Conservation (phyloP, 1,139 yeast species). For the Debaryomycetaceae sp. region DNA sequence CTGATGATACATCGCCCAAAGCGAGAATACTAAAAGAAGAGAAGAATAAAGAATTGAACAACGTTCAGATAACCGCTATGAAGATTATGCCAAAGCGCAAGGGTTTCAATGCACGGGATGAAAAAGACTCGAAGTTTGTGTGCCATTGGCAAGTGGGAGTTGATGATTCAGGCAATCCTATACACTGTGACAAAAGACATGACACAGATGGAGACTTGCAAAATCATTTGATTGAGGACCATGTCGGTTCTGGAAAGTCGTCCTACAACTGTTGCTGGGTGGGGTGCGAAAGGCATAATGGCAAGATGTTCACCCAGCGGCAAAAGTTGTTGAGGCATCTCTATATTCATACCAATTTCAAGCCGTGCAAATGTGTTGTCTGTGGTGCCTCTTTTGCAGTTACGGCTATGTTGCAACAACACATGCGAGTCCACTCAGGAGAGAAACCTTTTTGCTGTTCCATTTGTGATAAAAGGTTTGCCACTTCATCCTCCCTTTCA, state of each 20-base stretch:
- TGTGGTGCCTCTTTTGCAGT: slow-evolving; percentile 74
- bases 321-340: slow-evolving; percentile 85
- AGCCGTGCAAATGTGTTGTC: slow-evolving; percentile 65
- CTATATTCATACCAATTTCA: slow-evolving; percentile 81
- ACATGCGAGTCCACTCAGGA: slow-evolving; percentile 84
- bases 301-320: slow-evolving; percentile 67
- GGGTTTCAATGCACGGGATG: slow-evolving; percentile 5
- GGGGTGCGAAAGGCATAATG: slow-evolving; percentile 64
- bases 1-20: slow-evolving; percentile 12
- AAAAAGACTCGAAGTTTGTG: slow-evolving; percentile 23
- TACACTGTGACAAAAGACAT: slow-evolving; percentile 50
- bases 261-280: slow-evolving; percentile 74
- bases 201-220: slow-evolving; percentile 58
- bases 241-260: slow-evolving; percentile 72
- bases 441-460: slow-evolving; percentile 56
- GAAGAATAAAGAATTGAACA: neutral
- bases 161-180: slow-evolving; percentile 26
- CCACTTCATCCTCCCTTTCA: slow-evolving; percentile 52
- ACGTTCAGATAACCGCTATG: slow-evolving; percentile 31
- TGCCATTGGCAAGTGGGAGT: slow-evolving; percentile 48
- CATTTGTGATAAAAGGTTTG: slow-evolving; percentile 48
- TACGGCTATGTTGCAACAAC: slow-evolving; percentile 65
- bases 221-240: slow-evolving; percentile 62
- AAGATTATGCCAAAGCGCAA: slow-evolving; percentile 29
- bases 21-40: neutral